These are phyloP conservation scores for Vitis hybrid DNA, from an alignment of 177 flowering plant species.

Conservation along the genomic window DNA sequence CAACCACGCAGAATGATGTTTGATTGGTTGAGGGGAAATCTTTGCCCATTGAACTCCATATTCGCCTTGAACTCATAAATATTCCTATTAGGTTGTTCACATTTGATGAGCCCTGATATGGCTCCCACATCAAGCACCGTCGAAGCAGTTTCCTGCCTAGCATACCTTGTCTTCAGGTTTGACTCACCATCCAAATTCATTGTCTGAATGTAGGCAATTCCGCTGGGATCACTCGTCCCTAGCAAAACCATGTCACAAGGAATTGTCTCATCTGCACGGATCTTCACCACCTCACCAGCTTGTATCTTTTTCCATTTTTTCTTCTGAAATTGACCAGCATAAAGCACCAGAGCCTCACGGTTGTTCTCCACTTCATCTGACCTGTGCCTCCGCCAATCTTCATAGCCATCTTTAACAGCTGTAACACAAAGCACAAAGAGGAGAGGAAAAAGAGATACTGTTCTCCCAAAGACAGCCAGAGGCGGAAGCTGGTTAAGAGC, in stretches of 20 bases:
- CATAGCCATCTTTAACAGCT: slow-evolving; percentile 94
- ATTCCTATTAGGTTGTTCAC: slow-evolving; percentile 92
- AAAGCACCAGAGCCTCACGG: slow-evolving; percentile 64
- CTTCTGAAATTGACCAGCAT: slow-evolving; percentile 40
- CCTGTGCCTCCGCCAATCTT: slow-evolving; percentile 94
- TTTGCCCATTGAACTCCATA: slow-evolving; percentile 73
- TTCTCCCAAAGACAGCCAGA: slow-evolving; percentile 95
- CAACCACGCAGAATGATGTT: slow-evolving; percentile 92
- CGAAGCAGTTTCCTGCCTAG: slow-evolving; percentile 76
- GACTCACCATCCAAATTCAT: slow-evolving; percentile 97
- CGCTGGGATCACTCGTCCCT: slow-evolving; percentile 91
- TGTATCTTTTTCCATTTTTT: slow-evolving; percentile 76
- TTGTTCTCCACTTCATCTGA: slow-evolving; percentile 87
- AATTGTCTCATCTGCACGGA: slow-evolving; percentile 64
- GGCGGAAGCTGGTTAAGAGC: slow-evolving; percentile 96
- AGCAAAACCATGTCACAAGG: slow-evolving; percentile 93
- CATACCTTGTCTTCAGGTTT: slow-evolving; percentile 91
- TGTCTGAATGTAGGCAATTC: slow-evolving; percentile 91
- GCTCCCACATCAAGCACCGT: slow-evolving; percentile 42
- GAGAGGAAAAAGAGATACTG: slow-evolving; percentile 89
- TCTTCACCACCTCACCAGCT: slow-evolving; percentile 82
- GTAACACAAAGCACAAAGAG: slow-evolving; percentile 87
- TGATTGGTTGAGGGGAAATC: slow-evolving; percentile 73
- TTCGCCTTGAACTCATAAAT: slow-evolving; percentile 90
- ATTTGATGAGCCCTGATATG: slow-evolving; percentile 66